Percentiles rank a stretch among this genome's conserved stretches.
These are phyloP conservation scores for Zalerion maritima DNA, from an alignment of 495 filamentous ascomycete genomes.

Conservation along the genomic window DNA sequence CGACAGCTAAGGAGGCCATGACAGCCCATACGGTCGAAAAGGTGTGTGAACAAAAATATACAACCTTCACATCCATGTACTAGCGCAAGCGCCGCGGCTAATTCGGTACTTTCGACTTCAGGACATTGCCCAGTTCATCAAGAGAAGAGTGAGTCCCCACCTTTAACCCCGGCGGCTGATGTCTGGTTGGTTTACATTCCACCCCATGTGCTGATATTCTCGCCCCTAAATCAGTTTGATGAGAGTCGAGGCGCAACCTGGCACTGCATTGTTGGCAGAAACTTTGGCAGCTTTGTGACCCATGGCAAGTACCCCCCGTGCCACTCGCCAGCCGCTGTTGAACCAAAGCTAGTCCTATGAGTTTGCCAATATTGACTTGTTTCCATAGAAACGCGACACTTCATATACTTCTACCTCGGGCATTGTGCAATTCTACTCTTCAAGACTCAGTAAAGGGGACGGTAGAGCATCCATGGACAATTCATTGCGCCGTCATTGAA, in stretches of 20 bases:
- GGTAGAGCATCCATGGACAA: too few species aligned
- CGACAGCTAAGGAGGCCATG: constrained; percentile 81
- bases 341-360: background rate
- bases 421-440: constrained; percentile 97
- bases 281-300: constrained; percentile 98
- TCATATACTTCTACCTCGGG: constrained; percentile 99
- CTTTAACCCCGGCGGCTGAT: constrained; percentile 1
- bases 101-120: constrained; percentile 14
- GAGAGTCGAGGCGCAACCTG: constrained; percentile 84
- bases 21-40: constrained; percentile 87
- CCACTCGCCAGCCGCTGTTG: background rate
- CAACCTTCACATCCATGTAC: background rate
- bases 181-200: constrained; percentile 5
- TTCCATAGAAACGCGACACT: constrained; percentile 84
- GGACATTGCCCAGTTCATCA: constrained; percentile 96
- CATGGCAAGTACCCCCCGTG: constrained; percentile 50
- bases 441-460: constrained; percentile 92
- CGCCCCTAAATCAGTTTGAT: constrained; percentile 51
- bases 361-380: constrained; percentile 5
- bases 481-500: too few species aligned
- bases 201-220: too few species aligned
- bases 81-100: background rate
- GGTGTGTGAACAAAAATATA: constrained; percentile 27
- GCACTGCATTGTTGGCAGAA: constrained; percentile 97
- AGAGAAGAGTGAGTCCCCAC: constrained; percentile 58